Percentiles rank a stretch among this genome's conserved stretches.
Evolutionary conservation across 2,329 filamentous ascomycete species (phyloP).

Genomic region (Aspergillus sp.): DNA sequence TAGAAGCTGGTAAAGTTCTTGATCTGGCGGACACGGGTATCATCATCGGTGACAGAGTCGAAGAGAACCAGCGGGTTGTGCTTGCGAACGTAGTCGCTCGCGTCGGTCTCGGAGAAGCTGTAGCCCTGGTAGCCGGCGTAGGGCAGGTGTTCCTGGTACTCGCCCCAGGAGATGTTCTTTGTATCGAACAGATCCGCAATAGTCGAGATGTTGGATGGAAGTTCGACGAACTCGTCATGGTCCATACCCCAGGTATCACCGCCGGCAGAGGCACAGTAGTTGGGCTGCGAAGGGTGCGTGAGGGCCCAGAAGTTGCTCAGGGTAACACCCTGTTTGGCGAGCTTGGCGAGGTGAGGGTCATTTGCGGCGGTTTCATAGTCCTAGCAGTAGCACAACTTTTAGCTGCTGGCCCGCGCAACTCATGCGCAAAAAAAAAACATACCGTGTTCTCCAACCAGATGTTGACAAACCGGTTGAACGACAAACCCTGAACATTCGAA

Average conservation of each 20-base stretch:
- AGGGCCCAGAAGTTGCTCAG: conserved; percentile 55
- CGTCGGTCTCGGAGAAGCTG: conserved; percentile 52
- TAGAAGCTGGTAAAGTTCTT: conserved; percentile 70
- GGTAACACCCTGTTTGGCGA: conserved; percentile 48
- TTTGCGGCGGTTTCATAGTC: conserved; percentile 57
- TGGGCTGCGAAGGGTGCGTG: conserved; percentile 69
- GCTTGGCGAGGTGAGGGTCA: conserved; percentile 41
- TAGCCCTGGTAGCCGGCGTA: conserved; percentile 65
- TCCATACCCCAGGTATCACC: conserved; percentile 69
- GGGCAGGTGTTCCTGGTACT: conserved; percentile 73
- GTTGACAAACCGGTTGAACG: conserved; percentile 64
- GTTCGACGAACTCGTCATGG: conserved; percentile 57
- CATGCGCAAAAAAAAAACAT: conserved; percentile 20
- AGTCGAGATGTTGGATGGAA: conserved; percentile 57
- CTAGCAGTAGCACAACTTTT: conserved; percentile 7
- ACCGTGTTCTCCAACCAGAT: conserved; percentile 73
- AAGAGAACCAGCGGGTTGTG: conserved; percentile 65
- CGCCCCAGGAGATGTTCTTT: conserved; percentile 59
- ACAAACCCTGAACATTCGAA: conserved; percentile 61
- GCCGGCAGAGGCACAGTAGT: conserved; percentile 62
- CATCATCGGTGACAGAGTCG: conserved; percentile 54
- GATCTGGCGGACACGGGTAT: conserved; percentile 57
- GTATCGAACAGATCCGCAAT: conserved; percentile 63
- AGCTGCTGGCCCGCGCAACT: not conserved
- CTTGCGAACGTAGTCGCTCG: conserved; percentile 75